Evolutionary conservation across 208 protist species (phyloP), one percentile per base, ranked within the genome.

Genomic region (Vickermania spadyakhi): DNA sequence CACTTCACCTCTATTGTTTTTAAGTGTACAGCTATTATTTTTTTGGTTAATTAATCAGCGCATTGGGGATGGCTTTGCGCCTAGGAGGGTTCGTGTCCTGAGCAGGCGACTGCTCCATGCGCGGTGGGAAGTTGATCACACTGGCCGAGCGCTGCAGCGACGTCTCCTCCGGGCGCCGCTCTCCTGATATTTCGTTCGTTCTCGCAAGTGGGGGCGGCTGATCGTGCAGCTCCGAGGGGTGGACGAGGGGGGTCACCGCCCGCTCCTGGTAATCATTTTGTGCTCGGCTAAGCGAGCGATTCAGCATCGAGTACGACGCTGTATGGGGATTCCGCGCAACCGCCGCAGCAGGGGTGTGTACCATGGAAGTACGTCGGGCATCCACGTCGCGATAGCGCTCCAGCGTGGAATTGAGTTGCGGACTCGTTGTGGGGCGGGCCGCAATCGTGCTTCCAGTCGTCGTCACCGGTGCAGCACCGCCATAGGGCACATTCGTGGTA

Each of bases 31-130:
- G n/a, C n/a, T n/a, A n/a, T n/a, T n/a, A n/a, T n/a, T n/a, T n/a
- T n/a, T n/a, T n/a, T n/a, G n/a, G n/a, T 29, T 27, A 59, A 23
- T 21, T 42, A 69, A 59, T 77, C 36, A 80, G 70, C 7, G 55
- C 31, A 31, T 75, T 68, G 0, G 75, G 75, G 28, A 83, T 53
- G 4, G 79, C 80, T 62, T 93, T 93, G 58, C 82, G 77, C 25
- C 74, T 66, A 4, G 86, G 86, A 41, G 78, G 86, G 68, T 90
- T 75, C 4, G 55, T 36, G 65, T 93, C 86, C 56, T 80, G 81
- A n/a, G 73, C 64, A 2, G 86, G 86, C 7, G 75, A 82, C 4
- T 81, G 86, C 52, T 85, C 81, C 51, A 93, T 79, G 50, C 74
- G 49, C 11, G 82, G 77, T 1, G 78, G 80, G 31, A 78, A 88